Base-by-base conservation (phyloP, 495 filamentous ascomycete species). In the Hypoxylon perforatum region DNA sequence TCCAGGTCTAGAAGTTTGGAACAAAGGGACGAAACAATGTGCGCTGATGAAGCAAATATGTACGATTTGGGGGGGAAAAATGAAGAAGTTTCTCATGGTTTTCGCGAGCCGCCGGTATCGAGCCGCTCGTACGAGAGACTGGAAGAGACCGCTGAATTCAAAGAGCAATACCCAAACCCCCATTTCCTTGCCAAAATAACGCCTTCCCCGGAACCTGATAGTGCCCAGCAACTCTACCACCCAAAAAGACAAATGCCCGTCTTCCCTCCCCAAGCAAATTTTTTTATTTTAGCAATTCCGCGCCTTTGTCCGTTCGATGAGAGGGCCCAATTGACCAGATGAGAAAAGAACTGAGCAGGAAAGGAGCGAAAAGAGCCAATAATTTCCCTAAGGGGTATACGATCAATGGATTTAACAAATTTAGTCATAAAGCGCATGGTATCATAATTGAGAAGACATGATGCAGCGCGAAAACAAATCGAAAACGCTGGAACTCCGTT, bases 381-480 rank as follows among this genome's bases (percentile, higher is more conserved):
- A 46, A 21, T 30, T 46, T 69, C 56, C 61, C 57, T 57, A 45
- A 44, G 55, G 66, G 61, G 67, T 70, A 70, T 69, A 69, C 61
- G 61, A 64, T 52, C 19, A 52, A 22, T 47, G 54, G 60, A 44
- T 63, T 59, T 63, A 69, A 69, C 48, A 56, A 36, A 12, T 51
- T 50, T 47, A 47, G 38, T 69, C 65, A 62, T 70, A 61, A 64
- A 65, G 66, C 66, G 61, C 61, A 49, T 69, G 67, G 67, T 70
- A 70, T 70, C 67, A 62, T 65, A 62, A 65, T 48, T 35, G 54
- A 65, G 52, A 45, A 52, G 19, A 17, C 45, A 51, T 57, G 49
- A 44, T 61, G 67, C 67, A 57, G 65, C 65, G 65, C 65, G 46
- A 21, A 36, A 55, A 59, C 7, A 47, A 5, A 49, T 55, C 63